Percentiles rank a stretch among this genome's conserved stretches.
phyloP scores from a whole-genome alignment of 2,329 filamentous ascomycete genomes.

The Aspergillus intermedius region DNA sequence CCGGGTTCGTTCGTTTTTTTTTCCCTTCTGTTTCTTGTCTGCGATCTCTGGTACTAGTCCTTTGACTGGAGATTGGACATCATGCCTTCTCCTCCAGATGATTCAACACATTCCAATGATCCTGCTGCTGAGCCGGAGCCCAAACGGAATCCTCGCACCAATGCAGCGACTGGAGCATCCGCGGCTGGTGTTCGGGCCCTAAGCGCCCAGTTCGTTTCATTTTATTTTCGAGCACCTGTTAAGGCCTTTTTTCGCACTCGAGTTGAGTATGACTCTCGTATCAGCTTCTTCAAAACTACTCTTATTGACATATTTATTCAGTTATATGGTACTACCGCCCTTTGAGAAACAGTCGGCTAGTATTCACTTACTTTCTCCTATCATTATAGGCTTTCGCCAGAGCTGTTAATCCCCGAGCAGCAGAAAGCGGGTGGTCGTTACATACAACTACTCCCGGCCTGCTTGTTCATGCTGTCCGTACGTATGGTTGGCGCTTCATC shows the following conservation, averaged over 20 bases:
- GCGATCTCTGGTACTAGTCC: background rate
- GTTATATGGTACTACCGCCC: slow-evolving; percentile 44
- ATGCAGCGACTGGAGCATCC: slow-evolving; percentile 67
- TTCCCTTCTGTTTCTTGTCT: background rate
- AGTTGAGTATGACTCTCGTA: slow-evolving; percentile 62
- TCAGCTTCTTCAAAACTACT: background rate
- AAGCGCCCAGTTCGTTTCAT: slow-evolving; percentile 75
- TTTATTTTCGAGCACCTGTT: slow-evolving; percentile 85
- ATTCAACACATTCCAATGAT: slow-evolving; percentile 12
- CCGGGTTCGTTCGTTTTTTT: background rate
- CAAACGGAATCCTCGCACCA: slow-evolving; percentile 46
- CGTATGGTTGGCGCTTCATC: slow-evolving; percentile 59
- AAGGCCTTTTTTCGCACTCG: slow-evolving; percentile 89
- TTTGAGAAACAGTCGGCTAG: slow-evolving; percentile 6
- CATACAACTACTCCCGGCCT: slow-evolving; percentile 56
- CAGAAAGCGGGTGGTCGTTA: slow-evolving; percentile 49
- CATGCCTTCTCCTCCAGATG: background rate
- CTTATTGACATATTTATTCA: slow-evolving; percentile 21
- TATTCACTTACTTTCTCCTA: slow-evolving; percentile 1
- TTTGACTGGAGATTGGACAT: background rate
- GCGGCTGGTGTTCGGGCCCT: slow-evolving; percentile 78
- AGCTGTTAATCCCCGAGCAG: slow-evolving; percentile 53
- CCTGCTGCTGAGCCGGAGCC: slow-evolving; percentile 10
- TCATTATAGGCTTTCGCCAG: slow-evolving; percentile 51
- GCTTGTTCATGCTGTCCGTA: slow-evolving; percentile 53